Evolutionary conservation across 257 asterid species (phyloP).

Genomic region (Nicotiana tabacum): DNA sequence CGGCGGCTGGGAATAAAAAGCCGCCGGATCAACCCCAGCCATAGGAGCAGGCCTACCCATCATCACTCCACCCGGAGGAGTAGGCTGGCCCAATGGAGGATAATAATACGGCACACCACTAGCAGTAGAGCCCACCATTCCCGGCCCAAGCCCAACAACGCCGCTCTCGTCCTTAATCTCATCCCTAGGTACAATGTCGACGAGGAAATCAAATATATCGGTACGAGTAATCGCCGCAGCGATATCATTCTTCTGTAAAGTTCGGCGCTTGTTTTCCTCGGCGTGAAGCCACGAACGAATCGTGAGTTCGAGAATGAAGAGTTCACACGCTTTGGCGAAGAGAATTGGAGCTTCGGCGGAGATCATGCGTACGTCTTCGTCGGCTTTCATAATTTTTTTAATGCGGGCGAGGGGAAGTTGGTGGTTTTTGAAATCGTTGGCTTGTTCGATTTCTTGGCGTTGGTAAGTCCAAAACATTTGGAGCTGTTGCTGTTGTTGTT

Average conservation of each 20-base stretch:
- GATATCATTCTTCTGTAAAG: slow-evolving; percentile 90
- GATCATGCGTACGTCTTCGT: slow-evolving; percentile 91
- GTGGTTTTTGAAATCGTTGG: slow-evolving; percentile 85
- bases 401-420: slow-evolving; percentile 86
- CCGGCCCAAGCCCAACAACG: slow-evolving; percentile 30
- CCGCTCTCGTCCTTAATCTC: slow-evolving; percentile 75
- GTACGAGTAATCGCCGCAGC: slow-evolving; percentile 94
- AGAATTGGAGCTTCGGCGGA: slow-evolving; percentile 90
- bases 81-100: slow-evolving; percentile 72
- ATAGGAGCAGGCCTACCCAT: slow-evolving; percentile 62
- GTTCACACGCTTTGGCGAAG: slow-evolving; percentile 91
- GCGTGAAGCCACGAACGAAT: slow-evolving; percentile 95
- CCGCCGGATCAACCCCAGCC: slow-evolving; percentile 52
- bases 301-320: slow-evolving; percentile 86
- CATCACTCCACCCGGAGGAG: slow-evolving; percentile 42
- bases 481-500: slow-evolving; percentile 79
- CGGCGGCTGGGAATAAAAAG: slow-evolving; percentile 25
- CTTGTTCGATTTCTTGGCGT: slow-evolving; percentile 72
- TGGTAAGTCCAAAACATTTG: slow-evolving; percentile 77
- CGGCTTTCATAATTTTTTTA: slow-evolving; percentile 94
- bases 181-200: slow-evolving; percentile 88
- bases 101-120: slow-evolving; percentile 76
- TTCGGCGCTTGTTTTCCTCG: slow-evolving; percentile 89
- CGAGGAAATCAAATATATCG: slow-evolving; percentile 82
- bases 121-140: slow-evolving; percentile 30